Conservation (phyloP, 495 filamentous ascomycete genomes). For the Staphylotrichum tortipilum region DNA sequence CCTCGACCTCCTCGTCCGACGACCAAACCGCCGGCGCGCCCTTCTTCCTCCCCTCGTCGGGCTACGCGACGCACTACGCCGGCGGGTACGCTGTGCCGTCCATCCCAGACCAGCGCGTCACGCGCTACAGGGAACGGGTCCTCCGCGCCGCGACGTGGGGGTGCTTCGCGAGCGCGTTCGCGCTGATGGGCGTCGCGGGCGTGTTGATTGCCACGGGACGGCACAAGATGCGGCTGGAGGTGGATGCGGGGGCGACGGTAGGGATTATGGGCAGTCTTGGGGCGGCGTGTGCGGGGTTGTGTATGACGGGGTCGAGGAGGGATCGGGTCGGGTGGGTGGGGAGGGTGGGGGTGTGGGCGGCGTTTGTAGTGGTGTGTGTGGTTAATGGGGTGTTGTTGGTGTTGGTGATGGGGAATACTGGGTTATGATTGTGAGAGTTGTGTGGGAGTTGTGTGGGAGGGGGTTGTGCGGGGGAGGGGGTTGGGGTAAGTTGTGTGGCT, state of each 20-base stretch:
- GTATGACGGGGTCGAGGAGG: conserved; percentile 24
- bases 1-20: conserved; percentile 19
- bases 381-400: conserved; percentile 45
- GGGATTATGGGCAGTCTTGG: conserved; percentile 48
- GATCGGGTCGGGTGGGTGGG: conserved; percentile 26
- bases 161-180: conserved; percentile 37
- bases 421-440: too few relatives aligned
- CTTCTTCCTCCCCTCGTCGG: conserved; percentile 29
- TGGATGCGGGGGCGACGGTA: conserved; percentile 52
- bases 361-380: conserved; percentile 40
- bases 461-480: too few relatives aligned
- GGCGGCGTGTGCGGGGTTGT: conserved; percentile 46
- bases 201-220: conserved; percentile 42
- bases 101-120: conserved; percentile 32
- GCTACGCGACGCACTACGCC: conserved; percentile 37
- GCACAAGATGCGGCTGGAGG: conserved; percentile 44
- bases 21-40: too few relatives aligned
- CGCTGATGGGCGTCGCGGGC: conserved; percentile 47
- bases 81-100: conserved; percentile 34
- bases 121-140: conserved; percentile 35
- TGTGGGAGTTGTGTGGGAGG: neutral
- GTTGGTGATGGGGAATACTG: conserved; percentile 33
- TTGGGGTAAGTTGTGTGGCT: too few relatives aligned
- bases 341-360: conserved; percentile 33
- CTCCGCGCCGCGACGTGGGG: conserved; percentile 37